phyloP scores from a whole-genome alignment of 208 protist species.

The Lotmaria passim region DNA sequence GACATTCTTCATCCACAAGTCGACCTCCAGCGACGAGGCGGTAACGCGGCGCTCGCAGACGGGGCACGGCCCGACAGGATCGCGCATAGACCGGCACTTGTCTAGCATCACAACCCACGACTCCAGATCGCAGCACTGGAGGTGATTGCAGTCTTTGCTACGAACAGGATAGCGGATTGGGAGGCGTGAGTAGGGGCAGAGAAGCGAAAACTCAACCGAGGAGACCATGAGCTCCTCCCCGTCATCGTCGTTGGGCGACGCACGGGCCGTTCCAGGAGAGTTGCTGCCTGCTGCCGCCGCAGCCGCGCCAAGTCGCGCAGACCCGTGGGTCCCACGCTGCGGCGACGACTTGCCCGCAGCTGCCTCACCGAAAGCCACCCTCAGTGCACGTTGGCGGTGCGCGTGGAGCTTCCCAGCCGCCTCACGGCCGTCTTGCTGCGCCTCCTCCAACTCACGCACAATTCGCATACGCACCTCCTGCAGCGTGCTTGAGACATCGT shows the following conservation, averaged over 20 bases:
- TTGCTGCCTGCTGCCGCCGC: not conserved
- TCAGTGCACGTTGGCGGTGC: slow-evolving; percentile 66
- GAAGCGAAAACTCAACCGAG: slow-evolving; percentile 85
- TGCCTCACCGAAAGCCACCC: slow-evolving; percentile 67
- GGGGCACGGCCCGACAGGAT: slow-evolving; percentile 83
- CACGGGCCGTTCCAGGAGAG: not conserved
- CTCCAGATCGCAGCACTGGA: slow-evolving; percentile 92
- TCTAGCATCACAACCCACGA: slow-evolving; percentile 87
- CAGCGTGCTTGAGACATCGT: slow-evolving; percentile 40
- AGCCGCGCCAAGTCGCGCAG: not conserved
- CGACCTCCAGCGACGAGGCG: slow-evolving; percentile 81
- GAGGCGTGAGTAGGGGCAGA: slow-evolving; percentile 85
- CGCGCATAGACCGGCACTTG: slow-evolving; percentile 81
- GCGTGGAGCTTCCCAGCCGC: slow-evolving; percentile 37
- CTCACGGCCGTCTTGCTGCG: slow-evolving; percentile 27
- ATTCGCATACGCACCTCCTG: slow-evolving; percentile 58
- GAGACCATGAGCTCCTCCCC: slow-evolving; percentile 74
- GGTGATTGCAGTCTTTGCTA: slow-evolving; percentile 76
- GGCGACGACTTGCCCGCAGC: slow-evolving; percentile 19
- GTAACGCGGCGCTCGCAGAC: slow-evolving; percentile 82
- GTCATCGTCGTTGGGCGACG: slow-evolving; percentile 15
- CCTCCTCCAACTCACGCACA: slow-evolving; percentile 50
- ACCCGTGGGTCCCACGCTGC: slow-evolving; percentile 3
- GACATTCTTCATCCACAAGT: slow-evolving; percentile 82
- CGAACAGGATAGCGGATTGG: slow-evolving; percentile 72